Percentiles rank a stretch among this genome's conserved stretches.
Conservation (phyloP, 2,329 filamentous ascomycete species). For the Falciphora oryzae region DNA sequence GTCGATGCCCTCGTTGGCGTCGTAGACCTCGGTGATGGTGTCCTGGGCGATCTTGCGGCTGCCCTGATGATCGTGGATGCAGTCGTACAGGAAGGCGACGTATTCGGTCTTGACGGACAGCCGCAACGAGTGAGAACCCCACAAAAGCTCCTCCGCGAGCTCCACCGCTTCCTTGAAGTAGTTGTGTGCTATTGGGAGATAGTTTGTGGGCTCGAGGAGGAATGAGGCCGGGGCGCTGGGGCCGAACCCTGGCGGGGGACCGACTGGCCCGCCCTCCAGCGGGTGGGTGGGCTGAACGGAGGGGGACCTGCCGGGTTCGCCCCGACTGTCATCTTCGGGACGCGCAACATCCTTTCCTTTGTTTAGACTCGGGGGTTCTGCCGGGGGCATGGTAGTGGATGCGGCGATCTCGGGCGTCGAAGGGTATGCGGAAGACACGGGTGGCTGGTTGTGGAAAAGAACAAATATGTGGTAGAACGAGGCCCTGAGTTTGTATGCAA, state of each 20-base stretch:
- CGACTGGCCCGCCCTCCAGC: slow-evolving; percentile 54
- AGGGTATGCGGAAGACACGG: slow-evolving; percentile 58
- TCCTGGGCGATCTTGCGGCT: slow-evolving; percentile 73
- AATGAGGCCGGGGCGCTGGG: slow-evolving; percentile 58
- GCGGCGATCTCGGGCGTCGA: slow-evolving; percentile 37
- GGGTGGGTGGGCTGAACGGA: slow-evolving; percentile 43
- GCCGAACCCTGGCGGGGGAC: slow-evolving; percentile 49
- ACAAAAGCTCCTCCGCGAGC: slow-evolving; percentile 69
- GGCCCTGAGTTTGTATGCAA: slow-evolving; percentile 85
- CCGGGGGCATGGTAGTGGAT: neutral
- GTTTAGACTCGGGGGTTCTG: neutral
- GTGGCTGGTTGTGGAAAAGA: slow-evolving; percentile 86
- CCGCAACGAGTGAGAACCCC: slow-evolving; percentile 83
- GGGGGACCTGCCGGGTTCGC: slow-evolving; percentile 30
- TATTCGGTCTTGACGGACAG: slow-evolving; percentile 90
- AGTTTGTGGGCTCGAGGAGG: slow-evolving; percentile 72
- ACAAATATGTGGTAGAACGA: slow-evolving; percentile 97
- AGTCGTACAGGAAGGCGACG: slow-evolving; percentile 89
- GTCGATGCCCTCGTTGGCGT: slow-evolving; percentile 85
- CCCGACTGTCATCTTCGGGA: slow-evolving; percentile 26
- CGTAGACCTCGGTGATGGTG: slow-evolving; percentile 86
- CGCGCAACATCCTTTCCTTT: neutral
- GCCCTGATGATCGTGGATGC: slow-evolving; percentile 71
- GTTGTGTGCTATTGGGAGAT: slow-evolving; percentile 72
- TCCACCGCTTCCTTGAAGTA: slow-evolving; percentile 74